Base-by-base conservation (phyloP, 129 eudicot genomes). In the Centrapalus pauciflorus region DNA sequence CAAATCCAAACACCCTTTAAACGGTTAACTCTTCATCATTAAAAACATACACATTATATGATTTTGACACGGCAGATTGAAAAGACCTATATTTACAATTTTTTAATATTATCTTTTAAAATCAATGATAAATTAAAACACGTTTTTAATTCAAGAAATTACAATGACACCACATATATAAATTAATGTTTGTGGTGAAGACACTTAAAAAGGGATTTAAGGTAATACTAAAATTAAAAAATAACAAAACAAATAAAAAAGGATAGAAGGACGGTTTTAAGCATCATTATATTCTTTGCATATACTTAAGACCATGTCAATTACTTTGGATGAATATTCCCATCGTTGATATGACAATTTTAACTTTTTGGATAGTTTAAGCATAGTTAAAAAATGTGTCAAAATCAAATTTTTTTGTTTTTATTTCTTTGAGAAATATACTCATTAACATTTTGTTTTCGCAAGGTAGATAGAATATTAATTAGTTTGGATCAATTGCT, bases 301-400 rank as follows among this genome's bases (percentile, higher is more conserved):
- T 69, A 55, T 55, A 2, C 55, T 56, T 4, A 4, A 3, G 27
- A 9, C 3, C 11, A 37, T 69, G 52, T 37, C 55, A 37, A 37
- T 55, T 55, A 11, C 5, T 16, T 14, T 5, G 41, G 29, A 64
- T 46, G 57, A 28, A 14, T 49, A 64, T 45, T 64, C 16, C 38
- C 4, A 28, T 12, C 17, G 3, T 43, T 60, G 45, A 66, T 46
- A 28, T 27, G 48, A 3, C 49, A 48, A 46, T 27, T 54, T 51
- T 34, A 69, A 55, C 74, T 16, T 55, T 68, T 54, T 27, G 55
- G 54, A 45, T 68, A 50, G 3, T n/a, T n/a, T n/a, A n/a, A n/a
- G n/a, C n/a, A n/a, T n/a, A n/a, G n/a, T n/a, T n/a, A n/a, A n/a
- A n/a, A n/a, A n/a, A n/a, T n/a, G n/a, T n/a, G n/a, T n/a, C n/a